Evolutionary conservation across 169 alveolate genomes (phyloP).

Genomic region (Plasmodium fragile): DNA sequence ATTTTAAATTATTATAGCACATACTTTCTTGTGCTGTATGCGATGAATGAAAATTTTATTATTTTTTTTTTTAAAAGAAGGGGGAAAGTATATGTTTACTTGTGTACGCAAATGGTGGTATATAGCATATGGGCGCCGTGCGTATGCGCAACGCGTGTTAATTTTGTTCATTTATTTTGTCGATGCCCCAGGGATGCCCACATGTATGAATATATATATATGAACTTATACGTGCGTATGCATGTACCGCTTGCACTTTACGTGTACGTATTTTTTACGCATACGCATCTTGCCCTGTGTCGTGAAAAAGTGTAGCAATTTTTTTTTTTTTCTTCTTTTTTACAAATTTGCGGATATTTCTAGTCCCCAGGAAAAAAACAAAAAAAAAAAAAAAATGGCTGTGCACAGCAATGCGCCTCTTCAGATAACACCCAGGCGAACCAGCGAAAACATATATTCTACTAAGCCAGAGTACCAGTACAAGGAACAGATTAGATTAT

Average conservation of each 20-base stretch:
- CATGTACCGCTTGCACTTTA: not conserved
- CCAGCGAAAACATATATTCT: not conserved
- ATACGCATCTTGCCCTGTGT: not conserved
- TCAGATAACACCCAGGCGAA: not conserved
- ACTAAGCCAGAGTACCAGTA: not conserved
- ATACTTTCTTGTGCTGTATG: not conserved
- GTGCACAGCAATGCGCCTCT: not conserved
- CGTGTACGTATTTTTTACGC: not conserved
- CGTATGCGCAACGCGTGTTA: not conserved
- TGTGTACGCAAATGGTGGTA: not conserved
- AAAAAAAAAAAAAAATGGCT: not conserved
- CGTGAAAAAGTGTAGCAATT: not conserved
- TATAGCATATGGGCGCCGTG: not conserved
- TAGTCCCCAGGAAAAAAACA: not conserved
- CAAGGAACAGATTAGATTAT: not conserved
- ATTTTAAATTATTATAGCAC: not conserved
- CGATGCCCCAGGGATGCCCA: not conserved
- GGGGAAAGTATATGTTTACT: not conserved
- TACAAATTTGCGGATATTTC: not conserved
- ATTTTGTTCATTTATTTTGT: not conserved
- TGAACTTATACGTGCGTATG: not conserved
- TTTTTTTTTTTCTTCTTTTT: not conserved
- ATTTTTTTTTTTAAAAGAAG: not conserved
- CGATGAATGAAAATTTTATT: not conserved
- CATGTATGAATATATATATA: not conserved